Conservation (phyloP, 495 filamentous ascomycete species). For the Trichoderma erinaceum region DNA sequence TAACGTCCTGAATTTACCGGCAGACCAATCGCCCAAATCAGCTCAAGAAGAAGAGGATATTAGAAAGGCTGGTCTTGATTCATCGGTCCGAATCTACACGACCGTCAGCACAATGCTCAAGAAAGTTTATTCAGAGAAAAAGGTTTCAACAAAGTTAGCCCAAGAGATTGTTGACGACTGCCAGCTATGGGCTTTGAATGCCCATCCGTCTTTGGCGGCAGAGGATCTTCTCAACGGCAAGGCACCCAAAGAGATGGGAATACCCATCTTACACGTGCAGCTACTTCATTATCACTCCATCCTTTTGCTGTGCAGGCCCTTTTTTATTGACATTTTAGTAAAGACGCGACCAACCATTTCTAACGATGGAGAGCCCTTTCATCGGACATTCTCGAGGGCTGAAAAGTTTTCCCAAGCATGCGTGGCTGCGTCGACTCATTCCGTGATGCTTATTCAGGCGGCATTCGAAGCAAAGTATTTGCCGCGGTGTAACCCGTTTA, state of each 20-base stretch:
- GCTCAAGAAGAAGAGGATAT: conserved; percentile 7
- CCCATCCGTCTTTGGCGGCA: conserved; percentile 27
- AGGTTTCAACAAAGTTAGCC: conserved; percentile 59
- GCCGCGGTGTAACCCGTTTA: conserved; percentile 61
- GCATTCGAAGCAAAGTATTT: conserved; percentile 54
- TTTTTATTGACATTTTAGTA: conserved; percentile 50
- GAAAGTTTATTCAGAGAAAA: conserved; percentile 62
- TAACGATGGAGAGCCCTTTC: background rate
- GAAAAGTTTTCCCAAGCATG: conserved; percentile 65
- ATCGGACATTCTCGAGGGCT: conserved; percentile 36
- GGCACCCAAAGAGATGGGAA: conserved; percentile 45
- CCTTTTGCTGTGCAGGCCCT: conserved; percentile 63
- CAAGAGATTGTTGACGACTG: conserved; percentile 58
- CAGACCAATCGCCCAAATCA: background rate
- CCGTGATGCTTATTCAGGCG: conserved; percentile 54
- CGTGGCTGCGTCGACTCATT: conserved; percentile 62
- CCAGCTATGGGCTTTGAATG: conserved; percentile 42
- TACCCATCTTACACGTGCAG: conserved; percentile 61
- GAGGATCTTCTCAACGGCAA: conserved; percentile 40
- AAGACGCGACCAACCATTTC: conserved; percentile 26
- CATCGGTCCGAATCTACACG: conserved; percentile 51
- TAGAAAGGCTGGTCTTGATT: conserved; percentile 38
- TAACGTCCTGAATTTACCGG: conserved; percentile 36
- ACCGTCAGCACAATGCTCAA: conserved; percentile 62
- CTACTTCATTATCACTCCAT: conserved; percentile 69